These are phyloP conservation scores for Aeminium ludgeri DNA, from an alignment of 495 filamentous ascomycete genomes.

Conservation along the genomic window DNA sequence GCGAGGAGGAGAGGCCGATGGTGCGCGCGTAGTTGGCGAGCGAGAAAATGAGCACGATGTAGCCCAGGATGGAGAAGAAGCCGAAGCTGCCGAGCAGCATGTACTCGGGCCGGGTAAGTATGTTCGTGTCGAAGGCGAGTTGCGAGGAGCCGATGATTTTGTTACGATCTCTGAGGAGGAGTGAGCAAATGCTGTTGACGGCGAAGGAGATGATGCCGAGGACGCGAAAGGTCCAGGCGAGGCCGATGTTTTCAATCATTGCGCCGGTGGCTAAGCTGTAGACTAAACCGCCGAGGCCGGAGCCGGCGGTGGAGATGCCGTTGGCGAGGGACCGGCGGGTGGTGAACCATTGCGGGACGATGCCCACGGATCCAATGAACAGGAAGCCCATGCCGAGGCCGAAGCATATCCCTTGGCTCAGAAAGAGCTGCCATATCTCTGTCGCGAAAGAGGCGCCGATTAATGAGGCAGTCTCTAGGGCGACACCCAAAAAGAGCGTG, in stretches of 20 bases:
- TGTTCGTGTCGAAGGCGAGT: conserved; percentile 15
- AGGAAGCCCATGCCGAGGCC: conserved; percentile 50
- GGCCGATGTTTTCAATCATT: conserved; percentile 42
- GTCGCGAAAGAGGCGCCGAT: conserved; percentile 32
- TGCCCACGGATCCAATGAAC: conserved; percentile 53
- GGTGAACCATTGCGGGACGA: conserved; percentile 67
- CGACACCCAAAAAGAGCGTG: conserved; percentile 29
- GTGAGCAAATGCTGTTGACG: conserved; percentile 39
- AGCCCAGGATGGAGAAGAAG: conserved; percentile 54
- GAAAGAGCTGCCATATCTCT: conserved; percentile 39
- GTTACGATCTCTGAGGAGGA: conserved; percentile 53
- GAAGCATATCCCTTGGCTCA: conserved; percentile 39
- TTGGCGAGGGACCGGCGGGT: conserved; percentile 54
- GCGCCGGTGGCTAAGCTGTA: conserved; percentile 36
- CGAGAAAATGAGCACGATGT: conserved; percentile 55
- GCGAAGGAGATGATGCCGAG: conserved; percentile 42
- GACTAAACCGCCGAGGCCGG: conserved; percentile 49
- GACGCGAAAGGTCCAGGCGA: conserved; percentile 54
- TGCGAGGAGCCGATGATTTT: conserved; percentile 34
- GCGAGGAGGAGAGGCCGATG: conserved; percentile 45
- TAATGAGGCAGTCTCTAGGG: conserved; percentile 26
- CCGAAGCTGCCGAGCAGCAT: conserved; percentile 51
- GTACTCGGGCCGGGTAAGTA: conserved; percentile 43
- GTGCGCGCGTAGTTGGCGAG: conserved; percentile 49
- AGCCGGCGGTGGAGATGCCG: conserved; percentile 53